phyloP scores from a whole-genome alignment of 768 basidiomycete species.

The Phylloporus sp. region DNA sequence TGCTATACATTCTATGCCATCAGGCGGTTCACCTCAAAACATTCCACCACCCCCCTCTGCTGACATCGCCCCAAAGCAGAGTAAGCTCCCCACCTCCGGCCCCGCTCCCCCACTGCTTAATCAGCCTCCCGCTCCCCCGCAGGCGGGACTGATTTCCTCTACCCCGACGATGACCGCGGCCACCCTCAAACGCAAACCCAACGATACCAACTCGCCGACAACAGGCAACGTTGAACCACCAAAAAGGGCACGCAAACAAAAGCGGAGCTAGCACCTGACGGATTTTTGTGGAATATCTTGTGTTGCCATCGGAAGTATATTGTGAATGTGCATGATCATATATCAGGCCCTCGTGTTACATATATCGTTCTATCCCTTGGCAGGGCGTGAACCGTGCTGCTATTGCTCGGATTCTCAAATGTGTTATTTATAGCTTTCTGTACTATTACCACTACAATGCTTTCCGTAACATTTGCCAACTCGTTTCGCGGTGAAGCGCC shows the following conservation, averaged over 20 bases:
- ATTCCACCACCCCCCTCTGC: constrained; percentile 40
- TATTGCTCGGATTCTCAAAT: constrained; percentile 26
- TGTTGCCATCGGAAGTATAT: constrained; percentile 30
- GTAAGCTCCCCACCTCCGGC: constrained; percentile 49
- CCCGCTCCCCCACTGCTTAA: constrained; percentile 37
- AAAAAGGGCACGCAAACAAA: constrained; percentile 52
- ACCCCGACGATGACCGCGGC: constrained; percentile 47
- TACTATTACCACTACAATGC: constrained; percentile 32
- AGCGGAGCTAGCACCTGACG: constrained; percentile 40
- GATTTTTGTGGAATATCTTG: constrained; percentile 32
- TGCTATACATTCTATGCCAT: constrained; percentile 40
- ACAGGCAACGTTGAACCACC: constrained; percentile 44
- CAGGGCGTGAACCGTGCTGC: constrained; percentile 20
- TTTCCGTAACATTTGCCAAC: constrained; percentile 18
- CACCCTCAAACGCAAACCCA: constrained; percentile 52
- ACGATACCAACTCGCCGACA: constrained; percentile 47
- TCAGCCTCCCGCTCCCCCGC: constrained; percentile 37
- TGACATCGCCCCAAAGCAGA: constrained; percentile 58
- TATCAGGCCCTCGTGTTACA: constrained; percentile 21
- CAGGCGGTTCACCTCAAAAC: constrained; percentile 49
- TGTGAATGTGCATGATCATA: constrained; percentile 21
- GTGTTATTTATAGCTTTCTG: constrained; percentile 36
- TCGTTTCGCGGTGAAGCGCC: constrained; percentile 9
- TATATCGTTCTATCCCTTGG: constrained; percentile 28
- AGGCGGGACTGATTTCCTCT: constrained; percentile 38